phyloP scores from a whole-genome alignment of 176 grass and related monocot species.

The Panicum miliaceum region DNA sequence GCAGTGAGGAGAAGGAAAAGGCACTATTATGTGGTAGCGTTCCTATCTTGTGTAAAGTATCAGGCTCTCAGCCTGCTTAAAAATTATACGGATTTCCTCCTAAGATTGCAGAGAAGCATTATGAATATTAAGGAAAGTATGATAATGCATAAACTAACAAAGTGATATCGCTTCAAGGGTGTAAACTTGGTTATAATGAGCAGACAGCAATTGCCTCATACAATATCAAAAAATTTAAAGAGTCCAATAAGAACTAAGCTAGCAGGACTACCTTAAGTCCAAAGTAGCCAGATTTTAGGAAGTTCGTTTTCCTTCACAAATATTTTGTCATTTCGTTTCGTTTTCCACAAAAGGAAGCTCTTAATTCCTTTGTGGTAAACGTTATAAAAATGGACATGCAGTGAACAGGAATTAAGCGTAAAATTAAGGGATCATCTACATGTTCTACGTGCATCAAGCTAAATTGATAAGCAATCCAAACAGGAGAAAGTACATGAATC shows the following conservation, averaged over 20 bases:
- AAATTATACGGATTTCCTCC: conserved; percentile 16
- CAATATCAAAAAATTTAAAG: background rate
- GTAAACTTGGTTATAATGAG: background rate
- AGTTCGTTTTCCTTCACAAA: background rate
- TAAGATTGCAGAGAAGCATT: background rate
- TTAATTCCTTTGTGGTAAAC: background rate
- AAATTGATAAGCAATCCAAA: background rate
- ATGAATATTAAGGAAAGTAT: background rate
- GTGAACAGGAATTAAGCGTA: background rate
- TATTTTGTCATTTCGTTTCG: background rate
- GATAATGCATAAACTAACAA: background rate
- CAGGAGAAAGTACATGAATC: conserved; percentile 8
- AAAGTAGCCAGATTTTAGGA: background rate
- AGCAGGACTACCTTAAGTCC: background rate
- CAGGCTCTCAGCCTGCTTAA: conserved; percentile 2
- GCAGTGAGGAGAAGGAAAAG: background rate
- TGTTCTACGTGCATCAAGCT: conserved; percentile 16
- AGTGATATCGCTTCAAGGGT: background rate
- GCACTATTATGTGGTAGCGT: background rate
- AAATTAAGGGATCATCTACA: background rate
- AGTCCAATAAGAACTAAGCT: background rate
- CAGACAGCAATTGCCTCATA: background rate
- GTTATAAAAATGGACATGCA: background rate
- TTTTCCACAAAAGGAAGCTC: background rate
- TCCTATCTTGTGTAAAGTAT: conserved; percentile 17